Conservation (phyloP, 352 stramenopile species). For the Globisporangium barbulae region DNA sequence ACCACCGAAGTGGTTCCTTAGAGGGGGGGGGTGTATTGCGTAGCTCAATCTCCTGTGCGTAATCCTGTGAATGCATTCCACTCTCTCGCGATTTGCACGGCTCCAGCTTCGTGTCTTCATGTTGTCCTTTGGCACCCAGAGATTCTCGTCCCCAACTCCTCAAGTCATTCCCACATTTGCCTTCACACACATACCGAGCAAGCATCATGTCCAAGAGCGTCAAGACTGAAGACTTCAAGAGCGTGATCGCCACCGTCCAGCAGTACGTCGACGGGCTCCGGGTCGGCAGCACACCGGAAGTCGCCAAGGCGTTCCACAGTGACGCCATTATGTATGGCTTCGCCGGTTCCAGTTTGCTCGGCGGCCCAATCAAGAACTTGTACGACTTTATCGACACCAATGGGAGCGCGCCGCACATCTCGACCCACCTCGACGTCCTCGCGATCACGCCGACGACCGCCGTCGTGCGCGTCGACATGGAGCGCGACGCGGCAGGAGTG, state of each 20-base stretch:
- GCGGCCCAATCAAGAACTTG: constrained; percentile 5
- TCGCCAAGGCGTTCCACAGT: constrained; percentile 2
- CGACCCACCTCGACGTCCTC: constrained; percentile 5
- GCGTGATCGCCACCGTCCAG: not conserved
- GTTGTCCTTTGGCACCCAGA: not conserved
- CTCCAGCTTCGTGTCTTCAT: not conserved
- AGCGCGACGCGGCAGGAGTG: not conserved
- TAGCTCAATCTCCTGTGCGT: too few relatives aligned
- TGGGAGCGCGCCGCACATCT: not conserved
- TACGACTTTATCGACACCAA: constrained; percentile 9
- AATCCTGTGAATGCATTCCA: not conserved
- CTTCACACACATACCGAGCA: not conserved
- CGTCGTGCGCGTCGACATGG: constrained; percentile 13
- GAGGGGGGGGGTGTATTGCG: too few relatives aligned
- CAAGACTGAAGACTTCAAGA: constrained; percentile 4
- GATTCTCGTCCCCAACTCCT: not conserved
- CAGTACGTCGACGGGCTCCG: constrained; percentile 11
- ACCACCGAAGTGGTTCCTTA: too few relatives aligned
- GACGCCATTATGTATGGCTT: constrained; percentile 10
- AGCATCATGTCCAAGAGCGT: constrained; percentile 14
- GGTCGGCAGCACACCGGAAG: not conserved
- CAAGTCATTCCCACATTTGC: constrained; percentile 7
- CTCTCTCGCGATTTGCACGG: not conserved
- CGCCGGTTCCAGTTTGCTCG: not conserved
- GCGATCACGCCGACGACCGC: constrained; percentile 9